A percentile compares a stretch with the other conserved stretches of the same genome.
Evolutionary conservation across 768 basidiomycete genomes (phyloP).

Genomic region (Pulveroboletus sp.): DNA sequence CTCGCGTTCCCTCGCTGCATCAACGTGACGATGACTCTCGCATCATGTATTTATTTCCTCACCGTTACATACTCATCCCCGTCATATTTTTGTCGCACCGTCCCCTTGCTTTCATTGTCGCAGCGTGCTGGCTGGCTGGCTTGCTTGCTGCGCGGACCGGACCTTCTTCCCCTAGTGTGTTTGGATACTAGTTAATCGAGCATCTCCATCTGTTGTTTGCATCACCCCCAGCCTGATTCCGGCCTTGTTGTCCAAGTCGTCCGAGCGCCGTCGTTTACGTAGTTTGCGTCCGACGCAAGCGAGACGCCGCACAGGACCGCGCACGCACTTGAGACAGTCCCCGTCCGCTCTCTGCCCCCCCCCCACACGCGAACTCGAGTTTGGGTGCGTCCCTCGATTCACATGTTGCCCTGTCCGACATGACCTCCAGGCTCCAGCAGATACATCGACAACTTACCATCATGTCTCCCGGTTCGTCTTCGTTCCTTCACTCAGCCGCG

Average conservation of each 20-base stretch:
- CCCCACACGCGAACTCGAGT: background rate
- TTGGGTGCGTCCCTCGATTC: slow-evolving; percentile 8
- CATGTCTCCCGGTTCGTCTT: slow-evolving; percentile 53
- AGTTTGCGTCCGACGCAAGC: too few relatives aligned
- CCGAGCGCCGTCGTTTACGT: too few relatives aligned
- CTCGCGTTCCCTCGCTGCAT: slow-evolving; percentile 11
- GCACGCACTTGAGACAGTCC: too few relatives aligned
- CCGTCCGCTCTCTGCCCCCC: background rate
- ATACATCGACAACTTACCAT: slow-evolving; percentile 49
- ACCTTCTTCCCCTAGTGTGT: background rate
- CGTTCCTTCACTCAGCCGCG: slow-evolving; percentile 2
- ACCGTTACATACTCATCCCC: slow-evolving; percentile 14
- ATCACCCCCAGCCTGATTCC: background rate
- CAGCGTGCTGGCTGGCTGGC: slow-evolving; percentile 16
- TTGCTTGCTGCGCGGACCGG: slow-evolving; percentile 9
- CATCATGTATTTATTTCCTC: slow-evolving; percentile 27
- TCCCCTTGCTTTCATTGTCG: background rate
- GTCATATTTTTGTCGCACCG: slow-evolving; percentile 9
- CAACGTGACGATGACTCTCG: slow-evolving; percentile 20
- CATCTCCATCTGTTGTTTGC: background rate
- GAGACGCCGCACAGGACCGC: too few relatives aligned
- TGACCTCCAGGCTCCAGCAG: slow-evolving; percentile 59
- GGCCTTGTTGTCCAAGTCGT: background rate
- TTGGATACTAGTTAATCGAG: slow-evolving; percentile 20
- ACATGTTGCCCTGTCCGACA: slow-evolving; percentile 28